Conservation (phyloP, 1,139 yeast species). For the Yamadazyma songkhlaensis region DNA sequence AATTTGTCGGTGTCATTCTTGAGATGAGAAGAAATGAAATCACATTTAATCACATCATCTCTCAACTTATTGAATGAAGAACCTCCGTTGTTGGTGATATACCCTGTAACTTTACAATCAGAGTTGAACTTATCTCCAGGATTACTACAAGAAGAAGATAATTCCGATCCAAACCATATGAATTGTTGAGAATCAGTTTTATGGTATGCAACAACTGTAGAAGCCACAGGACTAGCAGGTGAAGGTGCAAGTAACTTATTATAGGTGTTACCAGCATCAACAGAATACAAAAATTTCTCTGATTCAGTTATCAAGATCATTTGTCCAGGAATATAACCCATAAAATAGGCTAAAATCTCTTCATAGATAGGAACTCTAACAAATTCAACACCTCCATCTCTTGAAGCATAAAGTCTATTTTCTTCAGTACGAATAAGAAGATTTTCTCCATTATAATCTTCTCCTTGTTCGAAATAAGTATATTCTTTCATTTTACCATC, state of each 20-base stretch:
- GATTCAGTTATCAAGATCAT: conserved; percentile 58
- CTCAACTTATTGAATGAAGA: conserved; percentile 50
- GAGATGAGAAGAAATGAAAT: conserved; percentile 59
- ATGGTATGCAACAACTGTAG: conserved; percentile 54
- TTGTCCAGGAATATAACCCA: conserved; percentile 64
- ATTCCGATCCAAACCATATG: conserved; percentile 47
- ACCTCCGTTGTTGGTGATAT: conserved; percentile 65
- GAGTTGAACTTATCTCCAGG: conserved; percentile 48
- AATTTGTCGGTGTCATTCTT: conserved; percentile 18
- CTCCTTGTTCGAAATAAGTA: conserved; percentile 50
- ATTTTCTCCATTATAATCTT: conserved; percentile 58
- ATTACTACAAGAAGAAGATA: conserved; percentile 59
- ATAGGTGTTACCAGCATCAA: conserved; percentile 67
- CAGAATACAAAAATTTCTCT: conserved; percentile 53
- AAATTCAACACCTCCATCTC: conserved; percentile 73
- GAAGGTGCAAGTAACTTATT: conserved; percentile 48
- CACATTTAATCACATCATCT: conserved; percentile 58
- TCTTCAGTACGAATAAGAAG: conserved; percentile 58
- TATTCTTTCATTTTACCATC: conserved; percentile 52
- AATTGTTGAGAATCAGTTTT: conserved; percentile 53
- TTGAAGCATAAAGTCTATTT: conserved; percentile 59
- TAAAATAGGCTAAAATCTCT: conserved; percentile 50
- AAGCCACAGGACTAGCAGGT: conserved; percentile 34
- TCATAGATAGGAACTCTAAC: conserved; percentile 45
- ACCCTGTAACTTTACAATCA: conserved; percentile 57